phyloP scores from a whole-genome alignment of 2,329 filamentous ascomycete genomes.

The Bipolaris victoriae region DNA sequence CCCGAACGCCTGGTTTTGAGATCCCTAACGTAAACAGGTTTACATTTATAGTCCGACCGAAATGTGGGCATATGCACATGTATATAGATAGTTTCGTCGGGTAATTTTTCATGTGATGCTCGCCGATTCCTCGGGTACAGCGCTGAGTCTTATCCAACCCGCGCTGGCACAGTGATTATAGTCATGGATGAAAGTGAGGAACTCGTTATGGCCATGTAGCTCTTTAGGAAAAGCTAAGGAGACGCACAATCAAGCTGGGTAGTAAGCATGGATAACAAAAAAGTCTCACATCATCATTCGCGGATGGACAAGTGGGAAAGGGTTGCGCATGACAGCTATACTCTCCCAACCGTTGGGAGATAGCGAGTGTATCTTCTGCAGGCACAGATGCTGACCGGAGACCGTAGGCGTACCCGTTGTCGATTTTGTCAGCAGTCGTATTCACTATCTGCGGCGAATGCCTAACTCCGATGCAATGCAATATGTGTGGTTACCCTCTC shows the following conservation, averaged over 20 bases:
- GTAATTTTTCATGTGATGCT: conserved; percentile 16
- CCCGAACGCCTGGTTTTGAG: conserved; percentile 23
- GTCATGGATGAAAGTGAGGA: conserved; percentile 20
- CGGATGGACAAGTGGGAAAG: conserved; percentile 1
- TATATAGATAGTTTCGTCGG: conserved; percentile 15
- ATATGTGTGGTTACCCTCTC: conserved; percentile 11
- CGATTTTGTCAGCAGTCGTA: not conserved
- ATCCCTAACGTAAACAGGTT: conserved; percentile 14
- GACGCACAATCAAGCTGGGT: conserved; percentile 1
- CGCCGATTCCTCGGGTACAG: conserved; percentile 19
- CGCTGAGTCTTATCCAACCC: conserved; percentile 28
- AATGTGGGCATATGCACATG: conserved; percentile 18
- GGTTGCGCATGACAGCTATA: conserved; percentile 4
- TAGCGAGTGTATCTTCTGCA: not conserved
- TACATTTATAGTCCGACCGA: conserved; percentile 2
- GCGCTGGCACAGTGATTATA: conserved; percentile 21
- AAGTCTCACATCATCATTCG: conserved; percentile 3
- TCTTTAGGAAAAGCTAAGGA: conserved; percentile 16
- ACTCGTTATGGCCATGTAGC: conserved; percentile 12
- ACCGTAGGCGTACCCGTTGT: not conserved
- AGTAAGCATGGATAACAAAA: not conserved
- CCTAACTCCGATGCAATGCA: conserved; percentile 15
- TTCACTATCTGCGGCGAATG: conserved; percentile 10
- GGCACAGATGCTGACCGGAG: not conserved
- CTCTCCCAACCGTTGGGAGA: not conserved